Evolutionary conservation across 2,329 filamentous ascomycete genomes (phyloP), one percentile per base, ranked within the genome.

Genomic region (Ceratocystis variospora): DNA sequence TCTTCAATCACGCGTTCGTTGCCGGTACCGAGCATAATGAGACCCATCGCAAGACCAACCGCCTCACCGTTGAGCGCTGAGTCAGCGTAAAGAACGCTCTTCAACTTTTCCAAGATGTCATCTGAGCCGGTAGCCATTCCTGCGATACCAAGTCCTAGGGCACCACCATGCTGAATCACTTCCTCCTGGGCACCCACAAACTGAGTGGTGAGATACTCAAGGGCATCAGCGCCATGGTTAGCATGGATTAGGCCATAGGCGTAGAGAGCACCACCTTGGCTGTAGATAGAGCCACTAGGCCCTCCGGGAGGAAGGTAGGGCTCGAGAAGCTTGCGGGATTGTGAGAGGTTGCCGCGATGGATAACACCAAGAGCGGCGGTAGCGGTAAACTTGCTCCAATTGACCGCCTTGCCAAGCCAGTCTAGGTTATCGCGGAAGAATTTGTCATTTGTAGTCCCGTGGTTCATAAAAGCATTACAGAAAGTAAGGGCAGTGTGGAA

Each of bases 381-480:
- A 15, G 94, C 94, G 0, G 94, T 96, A 75, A 99, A 99, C 75
- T 99, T 99, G 68, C 92, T 96, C 94, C 94, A 99, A 79, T 99
- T 99, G 61, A 97, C 91, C 31, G 94, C 94, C 79, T 97, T 99
- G 68, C 93, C 92, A 2, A 99, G 79, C 94, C 94, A 99, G 70
- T 99, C 94, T 28, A 99, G 78, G 74, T 99, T 99, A 73, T 97
- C 91, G 6, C 95, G 85, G 84, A 99, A 97, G 79, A 99, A 99
- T 73, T 93, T 95, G 77, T 99, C 94, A 72, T 96, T 94, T 0
- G 93, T 96, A 0, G 94, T 99, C 68, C 94, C 95, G 65, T 96
- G 92, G 74, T 99, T 96, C 94, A 99, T 99, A 75, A 99, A 97
- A 10, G 92, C 94, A 72, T 97, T 97, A 73, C 93, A 94, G 73